Conservation (phyloP, 768 basidiomycete species). For the Auriscalpium vulgare region DNA sequence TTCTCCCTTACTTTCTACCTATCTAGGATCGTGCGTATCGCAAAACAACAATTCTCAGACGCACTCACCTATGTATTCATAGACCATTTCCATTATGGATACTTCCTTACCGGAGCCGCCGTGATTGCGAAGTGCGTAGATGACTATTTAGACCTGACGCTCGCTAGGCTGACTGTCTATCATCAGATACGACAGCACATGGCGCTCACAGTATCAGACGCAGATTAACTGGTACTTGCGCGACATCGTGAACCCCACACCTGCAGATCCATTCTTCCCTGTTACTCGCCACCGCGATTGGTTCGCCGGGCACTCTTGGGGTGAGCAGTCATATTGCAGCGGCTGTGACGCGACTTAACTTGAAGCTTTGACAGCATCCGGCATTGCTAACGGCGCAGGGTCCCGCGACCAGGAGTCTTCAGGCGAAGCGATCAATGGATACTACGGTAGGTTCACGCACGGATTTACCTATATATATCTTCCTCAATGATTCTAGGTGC, state of each 20-base stretch:
- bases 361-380: slow-evolving; percentile 19
- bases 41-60: neutral
- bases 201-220: slow-evolving; percentile 21
- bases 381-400: slow-evolving; percentile 27
- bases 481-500: slow-evolving; percentile 2
- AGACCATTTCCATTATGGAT: slow-evolving; percentile 31
- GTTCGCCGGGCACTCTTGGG: slow-evolving; percentile 33
- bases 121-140: slow-evolving; percentile 25
- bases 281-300: slow-evolving; percentile 26
- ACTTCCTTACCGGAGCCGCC: slow-evolving; percentile 25
- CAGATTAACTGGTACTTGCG: slow-evolving; percentile 24
- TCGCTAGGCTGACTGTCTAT: neutral
- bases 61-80: neutral
- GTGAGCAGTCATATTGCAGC: slow-evolving; percentile 10
- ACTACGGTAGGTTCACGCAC: slow-evolving; percentile 19
- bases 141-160: too few relatives aligned
- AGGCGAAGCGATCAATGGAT: slow-evolving; percentile 29
- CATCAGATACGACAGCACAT: slow-evolving; percentile 18
- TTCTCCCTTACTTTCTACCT: too few relatives aligned
- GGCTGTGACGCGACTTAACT: neutral
- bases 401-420: slow-evolving; percentile 28
- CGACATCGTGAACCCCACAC: slow-evolving; percentile 28
- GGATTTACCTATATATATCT: neutral
- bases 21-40: neutral
- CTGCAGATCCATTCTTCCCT: slow-evolving; percentile 25